Evolutionary conservation across 2,329 filamentous ascomycete genomes (phyloP), one percentile per base, ranked within the genome.

Genomic region (Endothia cerciana): DNA sequence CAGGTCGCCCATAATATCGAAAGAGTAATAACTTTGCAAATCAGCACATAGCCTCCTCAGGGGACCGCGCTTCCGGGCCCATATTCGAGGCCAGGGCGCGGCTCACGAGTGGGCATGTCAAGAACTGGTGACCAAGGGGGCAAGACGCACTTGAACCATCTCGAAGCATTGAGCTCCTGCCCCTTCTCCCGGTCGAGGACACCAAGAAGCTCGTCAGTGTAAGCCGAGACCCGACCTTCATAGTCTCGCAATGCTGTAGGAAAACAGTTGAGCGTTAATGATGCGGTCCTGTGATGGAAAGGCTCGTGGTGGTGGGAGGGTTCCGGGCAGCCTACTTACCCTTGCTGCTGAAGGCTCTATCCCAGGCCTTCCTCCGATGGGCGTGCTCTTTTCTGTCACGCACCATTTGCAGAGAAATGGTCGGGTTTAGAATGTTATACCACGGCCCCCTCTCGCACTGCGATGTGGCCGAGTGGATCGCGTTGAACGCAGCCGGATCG

Each of bases 1-100:
- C 45, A 81, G 70, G 58, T 80, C 76, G 1, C 77, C 78, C 79
- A 81, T 79, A 5, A 80, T 73, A 25, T 80, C 78, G 47, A 79
- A 79, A 28, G 68, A 73, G 38, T 64, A 62, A 13, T 59, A 67
- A 19, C 60, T 62, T 36, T 25, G 15, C n/a, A 40, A 30, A 33
- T 62, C 25, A 62, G 60, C 2, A 41, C 33, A 53, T 28, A 8
- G 19, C 28, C 15, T 11, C 17, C 3, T 8, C 15, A 55, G 30
- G 17, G 30, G 41, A n/a, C 4, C 36, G 36, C 10, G 22, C 38
- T 22, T 22, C 41, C 33, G 33, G 33, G 33, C 2, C 33, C 33
- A 10, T 10, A 36, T 36, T 10, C 33, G 33, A 36, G 33, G 33
- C 33, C 6, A 36, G 33, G 10, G 2, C 33, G 33, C 33, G 5